phyloP scores from a whole-genome alignment of 2,329 filamentous ascomycete genomes.

The Exophiala oligosperma region DNA sequence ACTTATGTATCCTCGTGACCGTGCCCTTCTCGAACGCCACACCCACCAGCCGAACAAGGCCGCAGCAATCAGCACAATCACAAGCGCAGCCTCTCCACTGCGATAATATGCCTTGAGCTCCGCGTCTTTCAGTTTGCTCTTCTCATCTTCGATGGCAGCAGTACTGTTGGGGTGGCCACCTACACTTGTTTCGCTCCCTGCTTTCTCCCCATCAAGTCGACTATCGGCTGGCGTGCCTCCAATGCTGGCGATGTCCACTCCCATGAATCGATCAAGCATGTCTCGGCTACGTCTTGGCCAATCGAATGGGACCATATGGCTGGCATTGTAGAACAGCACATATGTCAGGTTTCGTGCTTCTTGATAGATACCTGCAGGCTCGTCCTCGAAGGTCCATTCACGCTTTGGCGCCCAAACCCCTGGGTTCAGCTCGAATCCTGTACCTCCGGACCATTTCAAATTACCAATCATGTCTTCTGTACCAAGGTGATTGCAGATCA shows the following conservation, averaged over 20 bases:
- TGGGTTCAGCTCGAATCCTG: slow-evolving; percentile 83
- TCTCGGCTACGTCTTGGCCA: slow-evolving; percentile 82
- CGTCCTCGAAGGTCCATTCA: slow-evolving; percentile 90
- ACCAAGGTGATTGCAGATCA: slow-evolving; percentile 96
- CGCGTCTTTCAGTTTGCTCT: slow-evolving; percentile 74
- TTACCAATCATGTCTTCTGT: slow-evolving; percentile 89
- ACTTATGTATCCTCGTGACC: slow-evolving; percentile 46
- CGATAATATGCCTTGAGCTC: slow-evolving; percentile 88
- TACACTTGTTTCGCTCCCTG: slow-evolving; percentile 69
- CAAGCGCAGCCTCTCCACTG: slow-evolving; percentile 80
- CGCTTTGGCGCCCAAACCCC: slow-evolving; percentile 89
- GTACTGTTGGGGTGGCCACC: slow-evolving; percentile 71
- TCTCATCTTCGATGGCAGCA: slow-evolving; percentile 64
- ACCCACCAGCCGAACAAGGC: slow-evolving; percentile 72
- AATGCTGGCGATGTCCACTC: slow-evolving; percentile 85
- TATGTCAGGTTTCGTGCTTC: slow-evolving; percentile 94
- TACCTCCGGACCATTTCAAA: slow-evolving; percentile 87
- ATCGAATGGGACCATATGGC: slow-evolving; percentile 98
- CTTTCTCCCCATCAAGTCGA: slow-evolving; percentile 80
- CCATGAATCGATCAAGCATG: slow-evolving; percentile 97
- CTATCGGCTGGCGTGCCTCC: slow-evolving; percentile 78
- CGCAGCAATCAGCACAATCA: slow-evolving; percentile 75
- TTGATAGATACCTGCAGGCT: slow-evolving; percentile 88
- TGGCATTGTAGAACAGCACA: slow-evolving; percentile 90
- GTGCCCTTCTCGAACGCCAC: slow-evolving; percentile 53